Evolutionary conservation across 1,284 basidiomycete genomes (phyloP), one percentile per base, ranked within the genome.

Genomic region (Cerrena zonata): DNA sequence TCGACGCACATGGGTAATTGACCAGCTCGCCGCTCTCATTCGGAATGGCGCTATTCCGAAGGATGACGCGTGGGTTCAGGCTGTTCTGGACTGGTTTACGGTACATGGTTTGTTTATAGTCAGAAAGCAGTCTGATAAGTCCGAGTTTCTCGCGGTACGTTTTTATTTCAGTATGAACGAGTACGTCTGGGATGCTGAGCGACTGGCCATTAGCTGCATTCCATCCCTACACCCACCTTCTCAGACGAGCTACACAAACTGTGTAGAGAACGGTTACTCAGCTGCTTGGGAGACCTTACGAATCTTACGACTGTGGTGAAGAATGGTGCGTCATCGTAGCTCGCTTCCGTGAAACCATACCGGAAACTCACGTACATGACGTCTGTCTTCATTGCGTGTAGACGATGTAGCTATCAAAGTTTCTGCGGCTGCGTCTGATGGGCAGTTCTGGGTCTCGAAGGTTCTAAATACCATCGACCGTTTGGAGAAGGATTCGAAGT

Each of bases 41-140:
- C 84, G 88, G 49, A 94, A 92, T 62, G 80, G 82, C 4, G 77
- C 84, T 0, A 80, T 97, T 37, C 89, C 89, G 5, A 94, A 91
- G 65, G 76, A 79, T 49, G 91, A 95, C 62, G 75, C 75, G 43
- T 91, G 90, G 82, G 73, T 95, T 19, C 71, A 79, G 51, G 73
- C 76, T 10, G 72, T 94, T 45, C 74, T 98, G 37, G 82, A 93
- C 56, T 95, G 92, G 80, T 73, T 97, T 36, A 71, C 80, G 45
- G 79, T 92, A 3, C 79, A 95, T 60, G 94, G 93, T 0, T 79
- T 94, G 53, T 96, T 94, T 65, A 70, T 83, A 41, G 70, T 86
- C 55, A 76, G 79, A 58, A 92, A 90, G 70, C 83, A 82, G 61
- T 80, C 83, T 49, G 81, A 84, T 60, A 89, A 87, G 64, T 85